Evolutionary conservation across 202 grass and related monocot genomes (phyloP).

Genomic region (Tripidium arundinaceum): DNA sequence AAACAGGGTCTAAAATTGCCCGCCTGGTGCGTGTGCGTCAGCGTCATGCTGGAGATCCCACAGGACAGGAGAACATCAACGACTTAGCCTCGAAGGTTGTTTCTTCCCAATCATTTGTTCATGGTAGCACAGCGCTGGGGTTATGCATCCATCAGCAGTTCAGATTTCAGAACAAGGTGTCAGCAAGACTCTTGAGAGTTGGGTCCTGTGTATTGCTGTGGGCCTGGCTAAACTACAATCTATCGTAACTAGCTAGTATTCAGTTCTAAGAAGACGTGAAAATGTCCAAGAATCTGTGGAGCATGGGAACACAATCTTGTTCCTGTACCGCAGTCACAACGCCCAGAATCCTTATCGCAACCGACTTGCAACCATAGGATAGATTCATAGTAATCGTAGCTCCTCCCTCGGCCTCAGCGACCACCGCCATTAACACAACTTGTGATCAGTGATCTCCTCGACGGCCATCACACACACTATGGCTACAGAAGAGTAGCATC

Average conservation of each 20-base stretch:
- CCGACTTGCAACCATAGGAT: conserved; percentile 7
- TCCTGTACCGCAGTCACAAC: neutral
- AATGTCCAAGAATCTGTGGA: neutral
- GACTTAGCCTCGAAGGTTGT: neutral
- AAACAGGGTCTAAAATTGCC: too few relatives aligned
- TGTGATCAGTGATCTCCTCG: conserved; percentile 19
- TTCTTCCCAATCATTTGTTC: neutral
- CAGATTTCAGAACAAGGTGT: neutral
- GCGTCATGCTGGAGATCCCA: conserved; percentile 15
- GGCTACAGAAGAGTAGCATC: conserved; percentile 30
- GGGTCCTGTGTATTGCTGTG: neutral
- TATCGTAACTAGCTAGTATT: neutral
- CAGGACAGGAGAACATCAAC: neutral
- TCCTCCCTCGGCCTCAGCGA: conserved; percentile 43
- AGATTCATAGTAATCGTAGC: conserved; percentile 9
- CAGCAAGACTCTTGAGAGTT: neutral
- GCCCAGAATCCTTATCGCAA: conserved; percentile 11
- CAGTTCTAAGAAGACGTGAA: too few relatives aligned
- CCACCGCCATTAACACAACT: conserved; percentile 31
- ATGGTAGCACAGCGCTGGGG: neutral
- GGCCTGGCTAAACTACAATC: neutral
- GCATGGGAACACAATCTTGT: neutral
- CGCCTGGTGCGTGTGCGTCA: conserved; percentile 35
- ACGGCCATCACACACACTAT: conserved; percentile 14
- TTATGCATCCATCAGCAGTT: neutral